These are phyloP conservation scores for Fusarium veterinarium DNA, from an alignment of 2,329 filamentous ascomycete genomes.

Conservation along the genomic window DNA sequence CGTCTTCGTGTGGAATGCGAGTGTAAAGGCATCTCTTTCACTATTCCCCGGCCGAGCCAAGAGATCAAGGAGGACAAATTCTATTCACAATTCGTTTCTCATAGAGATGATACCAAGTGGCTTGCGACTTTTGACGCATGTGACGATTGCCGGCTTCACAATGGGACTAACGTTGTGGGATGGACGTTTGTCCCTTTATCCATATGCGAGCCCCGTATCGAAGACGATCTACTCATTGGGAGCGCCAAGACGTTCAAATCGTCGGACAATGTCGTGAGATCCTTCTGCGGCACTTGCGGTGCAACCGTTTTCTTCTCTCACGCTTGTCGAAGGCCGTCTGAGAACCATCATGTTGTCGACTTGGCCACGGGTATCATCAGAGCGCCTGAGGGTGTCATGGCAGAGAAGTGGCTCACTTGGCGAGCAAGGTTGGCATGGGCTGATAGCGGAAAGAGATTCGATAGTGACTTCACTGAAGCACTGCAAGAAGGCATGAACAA, in stretches of 20 bases:
- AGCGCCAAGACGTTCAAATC: slow-evolving; percentile 57
- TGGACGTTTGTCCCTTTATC: slow-evolving; percentile 58
- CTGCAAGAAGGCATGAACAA: slow-evolving; percentile 52
- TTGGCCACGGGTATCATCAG: slow-evolving; percentile 58
- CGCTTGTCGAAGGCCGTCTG: slow-evolving; percentile 44
- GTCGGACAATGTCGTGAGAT: slow-evolving; percentile 53
- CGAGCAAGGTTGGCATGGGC: slow-evolving; percentile 51
- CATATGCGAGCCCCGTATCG: slow-evolving; percentile 52
- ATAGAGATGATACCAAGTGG: slow-evolving; percentile 56
- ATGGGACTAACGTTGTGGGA: slow-evolving; percentile 55
- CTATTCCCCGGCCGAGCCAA: slow-evolving; percentile 53
- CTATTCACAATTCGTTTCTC: slow-evolving; percentile 51
- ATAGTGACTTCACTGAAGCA: slow-evolving; percentile 50
- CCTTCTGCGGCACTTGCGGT: slow-evolving; percentile 60
- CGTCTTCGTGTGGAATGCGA: slow-evolving; percentile 57
- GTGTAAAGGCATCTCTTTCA: slow-evolving; percentile 61
- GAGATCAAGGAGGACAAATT: slow-evolving; percentile 46
- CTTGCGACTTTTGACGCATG: slow-evolving; percentile 55
- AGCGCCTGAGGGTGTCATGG: slow-evolving; percentile 57
- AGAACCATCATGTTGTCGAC: slow-evolving; percentile 53
- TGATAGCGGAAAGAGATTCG: slow-evolving; percentile 52
- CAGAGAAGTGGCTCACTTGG: slow-evolving; percentile 61
- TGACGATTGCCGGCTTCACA: slow-evolving; percentile 57
- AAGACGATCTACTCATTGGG: slow-evolving; percentile 53
- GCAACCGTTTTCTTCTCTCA: slow-evolving; percentile 56